phyloP scores from a whole-genome alignment of 257 asterid species.

The Salvia splendens region DNA sequence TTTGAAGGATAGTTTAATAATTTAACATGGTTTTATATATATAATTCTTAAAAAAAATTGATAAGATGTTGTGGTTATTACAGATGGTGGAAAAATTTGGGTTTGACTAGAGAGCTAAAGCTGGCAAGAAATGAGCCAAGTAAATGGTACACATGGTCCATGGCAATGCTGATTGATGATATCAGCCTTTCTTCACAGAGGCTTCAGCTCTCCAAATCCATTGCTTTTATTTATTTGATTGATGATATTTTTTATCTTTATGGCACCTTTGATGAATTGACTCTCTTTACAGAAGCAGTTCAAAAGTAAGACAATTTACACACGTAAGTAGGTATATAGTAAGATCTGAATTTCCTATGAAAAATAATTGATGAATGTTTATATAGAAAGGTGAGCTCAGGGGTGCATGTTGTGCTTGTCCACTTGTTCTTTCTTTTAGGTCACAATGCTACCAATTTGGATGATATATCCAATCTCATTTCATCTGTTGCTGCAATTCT shows the following conservation, averaged over 20 bases:
- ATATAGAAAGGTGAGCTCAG: constrained; percentile 41
- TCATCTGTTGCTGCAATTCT: constrained; percentile 41
- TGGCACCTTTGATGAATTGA: constrained; percentile 37
- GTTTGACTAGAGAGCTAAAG: constrained; percentile 37
- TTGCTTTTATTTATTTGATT: constrained; percentile 45
- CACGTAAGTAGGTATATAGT: too few relatives aligned
- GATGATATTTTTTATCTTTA: constrained; percentile 49
- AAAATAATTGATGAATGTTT: too few relatives aligned
- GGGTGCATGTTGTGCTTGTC: constrained; percentile 31
- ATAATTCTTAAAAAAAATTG: too few relatives aligned
- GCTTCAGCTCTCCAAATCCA: constrained; percentile 38
- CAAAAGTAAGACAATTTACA: neutral
- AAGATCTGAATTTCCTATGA: too few relatives aligned
- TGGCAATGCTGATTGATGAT: constrained; percentile 29
- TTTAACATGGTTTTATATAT: too few relatives aligned
- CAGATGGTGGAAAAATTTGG: constrained; percentile 58
- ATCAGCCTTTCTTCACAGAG: constrained; percentile 31
- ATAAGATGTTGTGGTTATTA: too few relatives aligned
- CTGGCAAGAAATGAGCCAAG: constrained; percentile 39
- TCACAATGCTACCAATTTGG: constrained; percentile 4
- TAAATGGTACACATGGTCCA: constrained; percentile 47
- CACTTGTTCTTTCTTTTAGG: constrained; percentile 42
- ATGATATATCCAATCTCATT: constrained; percentile 23
- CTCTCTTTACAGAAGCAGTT: constrained; percentile 42
- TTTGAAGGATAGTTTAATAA: too few relatives aligned